These are phyloP conservation scores for Hygrocybe punicea DNA, from an alignment of 768 basidiomycete genomes.

Conservation along the genomic window DNA sequence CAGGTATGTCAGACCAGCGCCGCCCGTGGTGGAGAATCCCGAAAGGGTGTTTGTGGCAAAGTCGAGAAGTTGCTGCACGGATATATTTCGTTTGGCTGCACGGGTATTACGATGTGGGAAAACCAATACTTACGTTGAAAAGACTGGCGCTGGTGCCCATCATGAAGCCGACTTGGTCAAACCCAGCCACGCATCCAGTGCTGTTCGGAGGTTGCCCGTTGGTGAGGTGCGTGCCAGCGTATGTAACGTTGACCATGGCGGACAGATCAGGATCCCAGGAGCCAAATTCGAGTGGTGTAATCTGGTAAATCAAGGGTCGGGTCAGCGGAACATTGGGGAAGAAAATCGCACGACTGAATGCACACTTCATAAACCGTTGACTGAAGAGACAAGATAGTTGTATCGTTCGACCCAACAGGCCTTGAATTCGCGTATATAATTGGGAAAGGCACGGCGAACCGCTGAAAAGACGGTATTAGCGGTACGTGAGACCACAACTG, in stretches of 20 bases:
- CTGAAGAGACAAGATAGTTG: constrained; percentile 37
- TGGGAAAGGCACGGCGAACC: constrained; percentile 58
- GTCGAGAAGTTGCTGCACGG: constrained; percentile 48
- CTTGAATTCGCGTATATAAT: constrained; percentile 59
- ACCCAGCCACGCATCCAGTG: constrained; percentile 65
- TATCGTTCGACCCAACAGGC: constrained; percentile 43
- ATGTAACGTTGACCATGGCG: constrained; percentile 63
- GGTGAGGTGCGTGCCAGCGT: constrained; percentile 60
- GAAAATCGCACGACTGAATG: not conserved
- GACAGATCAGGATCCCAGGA: constrained; percentile 71
- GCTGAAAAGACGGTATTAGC: constrained; percentile 48
- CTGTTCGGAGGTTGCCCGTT: constrained; percentile 54
- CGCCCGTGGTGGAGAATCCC: constrained; percentile 37
- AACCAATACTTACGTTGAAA: constrained; percentile 56
- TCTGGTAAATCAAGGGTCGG: constrained; percentile 32
- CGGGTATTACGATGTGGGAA: not conserved
- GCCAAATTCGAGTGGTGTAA: constrained; percentile 64
- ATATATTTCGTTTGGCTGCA: not conserved
- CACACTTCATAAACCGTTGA: constrained; percentile 59
- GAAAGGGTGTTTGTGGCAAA: constrained; percentile 41
- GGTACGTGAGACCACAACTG: constrained; percentile 63
- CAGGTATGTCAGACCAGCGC: constrained; percentile 45
- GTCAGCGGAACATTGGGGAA: not conserved
- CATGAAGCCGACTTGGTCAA: constrained; percentile 71
- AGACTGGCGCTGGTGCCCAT: constrained; percentile 72